These are phyloP conservation scores for Penicillium rolfsii DNA, from an alignment of 2,329 filamentous ascomycete species.

Conservation along the genomic window DNA sequence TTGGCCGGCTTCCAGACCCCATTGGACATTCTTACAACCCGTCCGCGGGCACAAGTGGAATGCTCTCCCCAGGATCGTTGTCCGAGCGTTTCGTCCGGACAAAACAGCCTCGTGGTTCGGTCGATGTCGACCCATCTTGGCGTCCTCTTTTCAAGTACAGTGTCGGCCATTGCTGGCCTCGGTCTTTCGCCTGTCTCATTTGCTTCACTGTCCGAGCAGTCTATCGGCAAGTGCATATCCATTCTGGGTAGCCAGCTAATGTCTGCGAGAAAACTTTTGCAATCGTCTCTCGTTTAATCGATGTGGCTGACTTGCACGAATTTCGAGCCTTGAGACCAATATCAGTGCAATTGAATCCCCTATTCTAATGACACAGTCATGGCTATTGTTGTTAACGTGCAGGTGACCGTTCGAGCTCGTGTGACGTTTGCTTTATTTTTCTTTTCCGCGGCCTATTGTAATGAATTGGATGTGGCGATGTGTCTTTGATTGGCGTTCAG, in stretches of 20 bases:
- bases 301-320: not conserved
- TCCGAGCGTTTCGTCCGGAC: not conserved
- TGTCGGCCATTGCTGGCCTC: conserved; percentile 9
- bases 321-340: not conserved
- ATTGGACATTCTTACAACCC: not conserved
- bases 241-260: conserved; percentile 13
- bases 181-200: conserved; percentile 13
- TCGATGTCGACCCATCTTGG: conserved; percentile 7
- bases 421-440: not conserved
- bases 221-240: conserved; percentile 16
- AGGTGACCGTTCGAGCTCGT: not conserved
- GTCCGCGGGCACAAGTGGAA: not conserved
- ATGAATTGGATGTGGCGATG: not conserved
- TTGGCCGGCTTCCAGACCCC: not conserved
- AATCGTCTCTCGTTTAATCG: conserved; percentile 4
- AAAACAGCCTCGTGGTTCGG: not conserved
- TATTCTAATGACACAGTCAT: not conserved
- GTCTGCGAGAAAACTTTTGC: conserved; percentile 16
- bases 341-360: not conserved
- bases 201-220: conserved; percentile 6
- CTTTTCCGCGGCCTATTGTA: not conserved
- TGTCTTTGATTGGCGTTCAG: not conserved
- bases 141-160: conserved; percentile 10
- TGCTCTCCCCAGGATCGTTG: not conserved
- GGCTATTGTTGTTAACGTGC: not conserved